Evolutionary conservation across 805 yeast genomes (phyloP).

Genomic region (Kluyveromyces lactis): DNA sequence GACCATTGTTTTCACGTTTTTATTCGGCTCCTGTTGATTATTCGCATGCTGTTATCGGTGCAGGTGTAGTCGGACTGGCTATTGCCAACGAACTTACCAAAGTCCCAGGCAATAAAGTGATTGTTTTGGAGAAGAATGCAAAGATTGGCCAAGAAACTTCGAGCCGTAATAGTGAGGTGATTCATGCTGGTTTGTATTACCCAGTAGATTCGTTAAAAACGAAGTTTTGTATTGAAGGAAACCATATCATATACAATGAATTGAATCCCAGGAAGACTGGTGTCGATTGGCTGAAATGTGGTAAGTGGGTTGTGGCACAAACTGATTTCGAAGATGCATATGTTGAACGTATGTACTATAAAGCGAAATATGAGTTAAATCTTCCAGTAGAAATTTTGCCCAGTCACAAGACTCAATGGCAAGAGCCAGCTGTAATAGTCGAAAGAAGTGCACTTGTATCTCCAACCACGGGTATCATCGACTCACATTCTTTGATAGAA

Average conservation of each 20-base stretch:
- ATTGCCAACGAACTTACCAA: constrained; percentile 61
- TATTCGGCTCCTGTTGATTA: constrained; percentile 34
- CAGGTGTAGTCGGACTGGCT: constrained; percentile 79
- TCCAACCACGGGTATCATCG: constrained; percentile 78
- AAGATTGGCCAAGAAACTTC: constrained; percentile 73
- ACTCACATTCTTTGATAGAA: constrained; percentile 69
- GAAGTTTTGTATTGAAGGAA: constrained; percentile 67
- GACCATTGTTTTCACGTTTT: no score
- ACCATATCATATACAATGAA: constrained; percentile 51
- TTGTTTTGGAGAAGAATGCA: constrained; percentile 61
- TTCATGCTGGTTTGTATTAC: constrained; percentile 85
- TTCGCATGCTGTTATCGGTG: constrained; percentile 72
- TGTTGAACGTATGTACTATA: constrained; percentile 43
- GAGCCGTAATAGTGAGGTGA: constrained; percentile 85
- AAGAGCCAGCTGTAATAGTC: constrained; percentile 66
- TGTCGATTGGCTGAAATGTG: constrained; percentile 57
- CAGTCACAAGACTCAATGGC: constrained; percentile 32
- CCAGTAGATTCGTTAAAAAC: constrained; percentile 63
- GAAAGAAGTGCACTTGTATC: constrained; percentile 54
- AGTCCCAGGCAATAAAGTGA: constrained; percentile 40
- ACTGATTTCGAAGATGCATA: constrained; percentile 51
- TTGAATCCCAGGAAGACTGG: constrained; percentile 34
- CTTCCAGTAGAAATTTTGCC: constrained; percentile 55
- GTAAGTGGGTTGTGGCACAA: constrained; percentile 86
- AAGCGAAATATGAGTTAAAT: constrained; percentile 39